Evolutionary conservation across 176 grass and related monocot genomes (phyloP), one percentile per base, ranked within the genome.

Genomic region (Thalia dealbata): DNA sequence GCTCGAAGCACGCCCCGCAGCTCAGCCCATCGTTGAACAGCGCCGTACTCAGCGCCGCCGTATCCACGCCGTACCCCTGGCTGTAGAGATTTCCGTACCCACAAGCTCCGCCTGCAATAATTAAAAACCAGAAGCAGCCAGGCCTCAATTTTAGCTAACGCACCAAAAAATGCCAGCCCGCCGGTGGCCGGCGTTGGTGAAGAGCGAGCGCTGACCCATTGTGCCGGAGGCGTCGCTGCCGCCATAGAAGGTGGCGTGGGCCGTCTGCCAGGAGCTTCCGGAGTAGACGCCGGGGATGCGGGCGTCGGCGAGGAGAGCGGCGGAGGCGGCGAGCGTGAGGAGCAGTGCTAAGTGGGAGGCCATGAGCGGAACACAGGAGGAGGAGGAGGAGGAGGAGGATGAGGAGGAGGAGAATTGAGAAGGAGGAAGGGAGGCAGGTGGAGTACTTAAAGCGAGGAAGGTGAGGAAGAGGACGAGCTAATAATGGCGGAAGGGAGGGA

Each of bases 201-300:
- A 5, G 0, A 7, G 1, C 0, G 14, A 28, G 76, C 19, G 60
- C 51, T 22, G 80, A 84, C 88, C 92, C 92, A 96, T 96, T 63
- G 92, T 96, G 67, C 92, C 92, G 16, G 92, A 96, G 23, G 89
- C 92, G 66, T 96, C 92, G 77, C 92, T 85, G 6, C 92, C 92
- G 62, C 92, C 92, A 78, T 96, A 96, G 89, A 96, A 96, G 28
- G 92, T 96, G 69, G 92, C 92, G 75, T 96, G 92, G 50, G 92
- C 86, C 50, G 71, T 66, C 86, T 92, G 84, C 92, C 92, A 96
- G 55, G 8, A 29, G 15, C 80, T 80, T 75, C 86, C 82, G 29
- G 56, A 9, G 79, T 89, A 73, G 18, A 58, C 71, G 15, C 71
- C 71, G 23, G 71, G 71, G 28, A 73, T 73, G 9, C 71, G 71